Evolutionary conservation across 2,329 filamentous ascomycete species (phyloP).

Genomic region (Didymella glomerata): DNA sequence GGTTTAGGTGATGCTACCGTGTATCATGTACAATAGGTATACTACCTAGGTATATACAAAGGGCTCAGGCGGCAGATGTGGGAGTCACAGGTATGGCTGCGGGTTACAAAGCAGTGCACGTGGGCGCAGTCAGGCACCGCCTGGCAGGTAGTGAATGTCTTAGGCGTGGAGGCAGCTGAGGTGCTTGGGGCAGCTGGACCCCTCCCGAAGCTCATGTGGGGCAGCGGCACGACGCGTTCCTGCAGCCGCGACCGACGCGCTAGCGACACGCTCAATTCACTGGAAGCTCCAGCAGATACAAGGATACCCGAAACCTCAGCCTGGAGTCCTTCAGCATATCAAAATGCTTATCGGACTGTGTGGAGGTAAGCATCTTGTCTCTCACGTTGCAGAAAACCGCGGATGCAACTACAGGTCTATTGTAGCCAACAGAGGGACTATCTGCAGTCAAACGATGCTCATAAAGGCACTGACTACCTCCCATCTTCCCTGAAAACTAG

Average conservation of each 20-base stretch:
- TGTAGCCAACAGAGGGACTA: too few relatives aligned
- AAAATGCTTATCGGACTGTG: slow-evolving; percentile 85
- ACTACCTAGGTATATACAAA: background rate
- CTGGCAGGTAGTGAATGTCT: background rate
- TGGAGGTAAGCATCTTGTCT: slow-evolving; percentile 41
- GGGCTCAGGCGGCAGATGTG: slow-evolving; percentile 15
- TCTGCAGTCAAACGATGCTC: too few relatives aligned
- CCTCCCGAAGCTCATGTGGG: slow-evolving; percentile 16
- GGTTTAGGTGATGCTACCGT: slow-evolving; percentile 7
- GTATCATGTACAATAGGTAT: background rate
- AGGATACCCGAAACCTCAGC: background rate
- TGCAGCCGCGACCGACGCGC: slow-evolving; percentile 30
- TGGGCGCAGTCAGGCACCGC: slow-evolving; percentile 34
- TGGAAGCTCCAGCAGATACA: background rate
- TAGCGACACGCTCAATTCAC: slow-evolving; percentile 13
- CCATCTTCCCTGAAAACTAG: too few relatives aligned
- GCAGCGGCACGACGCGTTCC: slow-evolving; percentile 35
- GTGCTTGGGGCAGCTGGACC: slow-evolving; percentile 9
- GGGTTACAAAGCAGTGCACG: slow-evolving; percentile 29
- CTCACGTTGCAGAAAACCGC: too few relatives aligned
- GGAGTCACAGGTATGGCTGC: slow-evolving; percentile 31
- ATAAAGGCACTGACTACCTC: too few relatives aligned
- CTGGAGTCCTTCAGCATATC: too few relatives aligned
- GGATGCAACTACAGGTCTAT: too few relatives aligned
- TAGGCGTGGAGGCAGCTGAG: background rate